Conservation (phyloP, 78 protist species). For the Pigoraptor vietnamica region DNA sequence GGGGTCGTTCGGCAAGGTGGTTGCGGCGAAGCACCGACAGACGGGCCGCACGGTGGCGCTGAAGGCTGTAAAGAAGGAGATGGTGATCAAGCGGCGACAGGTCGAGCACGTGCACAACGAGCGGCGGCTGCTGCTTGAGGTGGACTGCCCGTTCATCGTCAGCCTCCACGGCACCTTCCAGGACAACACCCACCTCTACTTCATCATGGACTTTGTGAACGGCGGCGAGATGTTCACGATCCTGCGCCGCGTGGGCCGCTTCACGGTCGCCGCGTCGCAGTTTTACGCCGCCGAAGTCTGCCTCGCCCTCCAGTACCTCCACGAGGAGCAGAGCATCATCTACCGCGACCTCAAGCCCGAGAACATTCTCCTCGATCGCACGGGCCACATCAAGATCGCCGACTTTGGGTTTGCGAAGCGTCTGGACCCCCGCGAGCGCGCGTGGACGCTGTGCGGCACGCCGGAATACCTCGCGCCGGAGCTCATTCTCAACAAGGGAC, state of each 20-base stretch:
- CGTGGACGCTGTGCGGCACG: conserved; percentile 48
- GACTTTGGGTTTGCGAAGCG: conserved; percentile 97
- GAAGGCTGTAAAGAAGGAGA: not conserved
- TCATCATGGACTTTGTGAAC: conserved; percentile 67
- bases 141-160: not conserved
- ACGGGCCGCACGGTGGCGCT: not conserved
- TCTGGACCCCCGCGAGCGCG: conserved; percentile 22
- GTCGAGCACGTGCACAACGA: not conserved
- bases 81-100: not conserved
- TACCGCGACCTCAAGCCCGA: conserved; percentile 94
- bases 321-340: conserved; percentile 58
- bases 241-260: not conserved
- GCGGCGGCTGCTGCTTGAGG: not conserved
- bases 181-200: conserved; percentile 39
- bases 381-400: conserved; percentile 87
- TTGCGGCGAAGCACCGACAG: not conserved
- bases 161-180: not conserved
- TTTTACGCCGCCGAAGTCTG: conserved; percentile 78
- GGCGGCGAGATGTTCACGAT: conserved; percentile 88
- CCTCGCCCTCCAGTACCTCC: conserved; percentile 73
- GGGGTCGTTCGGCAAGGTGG: not conserved
- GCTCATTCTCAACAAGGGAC: conserved; percentile 20
- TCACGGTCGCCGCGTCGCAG: not conserved
- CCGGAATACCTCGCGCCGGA: conserved; percentile 81
- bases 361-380: conserved; percentile 83